Conservation (phyloP, 768 basidiomycete species). For the Kwoniella dejecticola region DNA sequence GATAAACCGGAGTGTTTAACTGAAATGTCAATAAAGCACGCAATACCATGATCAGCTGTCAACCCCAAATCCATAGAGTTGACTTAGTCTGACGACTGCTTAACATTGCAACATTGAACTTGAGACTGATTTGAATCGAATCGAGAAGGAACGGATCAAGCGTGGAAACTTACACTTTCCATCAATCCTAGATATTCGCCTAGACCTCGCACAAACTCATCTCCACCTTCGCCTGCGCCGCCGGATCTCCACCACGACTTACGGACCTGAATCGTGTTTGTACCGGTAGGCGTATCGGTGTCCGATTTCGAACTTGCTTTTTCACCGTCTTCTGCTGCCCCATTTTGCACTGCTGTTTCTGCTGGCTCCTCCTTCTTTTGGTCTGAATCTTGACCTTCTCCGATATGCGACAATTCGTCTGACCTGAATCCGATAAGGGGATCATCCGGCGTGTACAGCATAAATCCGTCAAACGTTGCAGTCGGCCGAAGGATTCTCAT, state of each 20-base stretch:
- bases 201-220: constrained; percentile 45
- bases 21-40: too few relatives aligned
- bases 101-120: neutral
- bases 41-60: too few relatives aligned
- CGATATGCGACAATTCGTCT: constrained; percentile 14
- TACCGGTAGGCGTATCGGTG: neutral
- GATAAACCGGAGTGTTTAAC: too few relatives aligned
- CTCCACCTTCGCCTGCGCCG: constrained; percentile 48
- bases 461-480: constrained; percentile 36
- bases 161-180: constrained; percentile 34
- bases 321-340: neutral
- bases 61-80: too few relatives aligned
- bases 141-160: neutral
- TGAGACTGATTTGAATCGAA: neutral
- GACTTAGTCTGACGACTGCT: too few relatives aligned
- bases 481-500: constrained; percentile 28
- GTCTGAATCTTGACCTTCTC: neutral
- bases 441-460: constrained; percentile 49
- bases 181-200: constrained; percentile 48
- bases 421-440: constrained; percentile 40
- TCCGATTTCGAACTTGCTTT: too few relatives aligned
- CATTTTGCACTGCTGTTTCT: neutral
- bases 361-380: neutral
- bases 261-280: constrained; percentile 12
- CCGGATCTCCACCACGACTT: constrained; percentile 47